Conservation (phyloP, 2,329 filamentous ascomycete species). For the Thermoascus crustaceus region DNA sequence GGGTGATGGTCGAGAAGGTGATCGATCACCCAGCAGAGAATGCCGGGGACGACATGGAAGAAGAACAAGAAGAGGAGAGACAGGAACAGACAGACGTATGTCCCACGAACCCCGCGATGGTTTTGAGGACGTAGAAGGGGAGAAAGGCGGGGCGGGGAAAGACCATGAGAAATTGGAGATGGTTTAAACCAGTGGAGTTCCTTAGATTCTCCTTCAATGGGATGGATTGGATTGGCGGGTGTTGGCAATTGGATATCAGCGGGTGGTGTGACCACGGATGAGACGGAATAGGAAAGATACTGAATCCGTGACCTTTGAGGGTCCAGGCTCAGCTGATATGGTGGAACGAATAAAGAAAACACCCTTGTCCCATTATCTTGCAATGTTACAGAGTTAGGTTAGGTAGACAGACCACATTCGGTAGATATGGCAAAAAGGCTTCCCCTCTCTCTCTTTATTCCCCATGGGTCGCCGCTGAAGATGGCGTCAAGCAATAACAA, state of each 20-base stretch:
- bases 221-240: background rate
- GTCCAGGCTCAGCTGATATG: no score
- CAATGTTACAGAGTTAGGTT: conserved; percentile 2
- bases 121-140: no score
- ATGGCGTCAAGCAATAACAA: conserved; percentile 13
- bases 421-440: conserved; percentile 1
- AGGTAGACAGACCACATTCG: conserved; percentile 2
- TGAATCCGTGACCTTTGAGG: background rate
- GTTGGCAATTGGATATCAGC: background rate
- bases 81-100: no score
- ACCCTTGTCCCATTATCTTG: conserved; percentile 4
- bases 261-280: background rate
- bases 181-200: no score
- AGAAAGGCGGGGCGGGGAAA: no score
- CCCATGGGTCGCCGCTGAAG: conserved; percentile 11
- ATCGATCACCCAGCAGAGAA: no score
- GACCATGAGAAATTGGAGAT: no score
- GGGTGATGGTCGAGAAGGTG: no score
- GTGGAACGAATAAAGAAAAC: conserved; percentile 3
- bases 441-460: background rate
- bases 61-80: no score
- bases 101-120: no score
- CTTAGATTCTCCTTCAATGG: no score
- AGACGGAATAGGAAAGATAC: background rate
- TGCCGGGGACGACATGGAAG: no score